Evolutionary conservation across 148 eudicot species (phyloP), one percentile per base, ranked within the genome.

Genomic region (Fagopyrum esculentum): DNA sequence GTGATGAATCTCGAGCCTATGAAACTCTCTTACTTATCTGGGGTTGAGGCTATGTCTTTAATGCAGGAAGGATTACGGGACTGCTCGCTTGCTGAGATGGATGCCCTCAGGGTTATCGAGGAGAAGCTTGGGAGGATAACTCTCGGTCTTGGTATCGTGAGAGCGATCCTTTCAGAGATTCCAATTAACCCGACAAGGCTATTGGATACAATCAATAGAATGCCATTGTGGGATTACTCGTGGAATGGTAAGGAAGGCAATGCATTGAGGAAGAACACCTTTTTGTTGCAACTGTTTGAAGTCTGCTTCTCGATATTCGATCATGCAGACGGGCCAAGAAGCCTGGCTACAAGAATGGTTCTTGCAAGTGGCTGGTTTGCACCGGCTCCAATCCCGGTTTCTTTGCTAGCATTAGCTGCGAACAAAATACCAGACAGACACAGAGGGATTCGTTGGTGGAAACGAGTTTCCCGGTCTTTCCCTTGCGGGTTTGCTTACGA

Each of bases 261-360:
- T 75, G 77, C 83, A 22, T 76, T 96, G 57, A 80, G 91, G 83
- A 83, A 75, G 77, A 92, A 88, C 78, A 79, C 75, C 61, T 92
- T 96, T 80, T 86, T 96, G 40, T 79, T 92, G 85, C 99, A 96
- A 77, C 88, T 96, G 71, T 83, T 96, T 60, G 99, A 90, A 85
- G 99, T 90, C 75, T 92, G 99, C 77, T 96, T 92, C 83, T 92
- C 98, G 1, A 92, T 96, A 82, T 96, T 96, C 49, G 97, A 96
- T 81, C 97, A 96, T 74, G 94, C 99, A 3, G 98, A 96, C 80
- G 89, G 92, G 35, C 97, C 93, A 0, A 85, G 89, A 71, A 90
- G 94, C 76, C 78, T 96, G 75, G 97, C 99, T 64, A 92, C 93
- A 15, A 78, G 97, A 79, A 96, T 96, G 99, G 97, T 89, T 29